These are phyloP conservation scores for Gracilaria gracilis DNA, from an alignment of 23 red algal species.

Conservation along the genomic window DNA sequence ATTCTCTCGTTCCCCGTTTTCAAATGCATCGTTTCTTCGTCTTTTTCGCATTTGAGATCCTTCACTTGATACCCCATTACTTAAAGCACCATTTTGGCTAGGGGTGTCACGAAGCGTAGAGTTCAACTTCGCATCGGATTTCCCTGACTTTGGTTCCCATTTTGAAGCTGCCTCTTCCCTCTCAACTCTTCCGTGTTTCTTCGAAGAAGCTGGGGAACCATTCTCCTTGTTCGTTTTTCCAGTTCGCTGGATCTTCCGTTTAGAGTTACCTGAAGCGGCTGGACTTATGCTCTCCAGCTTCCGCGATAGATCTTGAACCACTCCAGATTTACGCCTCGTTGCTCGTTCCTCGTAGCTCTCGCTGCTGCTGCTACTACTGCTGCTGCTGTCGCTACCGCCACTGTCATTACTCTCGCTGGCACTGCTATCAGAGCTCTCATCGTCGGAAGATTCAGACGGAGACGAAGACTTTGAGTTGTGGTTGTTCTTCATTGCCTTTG, in stretches of 20 bases:
- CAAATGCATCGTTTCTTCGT: not conserved
- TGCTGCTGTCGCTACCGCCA: not conserved
- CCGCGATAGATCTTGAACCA: constrained; percentile 19
- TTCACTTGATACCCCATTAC: not conserved
- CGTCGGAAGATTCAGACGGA: not conserved
- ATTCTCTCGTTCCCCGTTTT: constrained; percentile 11
- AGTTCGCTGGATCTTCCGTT: not conserved
- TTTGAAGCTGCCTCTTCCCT: not conserved
- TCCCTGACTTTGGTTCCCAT: not conserved
- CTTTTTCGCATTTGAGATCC: not conserved
- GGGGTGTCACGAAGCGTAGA: not conserved
- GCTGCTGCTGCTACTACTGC: constrained; percentile 1
- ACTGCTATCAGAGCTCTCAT: not conserved
- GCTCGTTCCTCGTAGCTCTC: constrained; percentile 12
- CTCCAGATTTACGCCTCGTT: constrained; percentile 4
- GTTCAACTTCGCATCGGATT: not conserved
- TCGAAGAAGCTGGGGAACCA: not conserved
- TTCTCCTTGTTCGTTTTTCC: not conserved
- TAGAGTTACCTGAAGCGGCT: not conserved
- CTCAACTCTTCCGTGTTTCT: not conserved
- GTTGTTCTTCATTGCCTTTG: not conserved
- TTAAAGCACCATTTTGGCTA: not conserved
- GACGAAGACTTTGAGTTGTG: not conserved
- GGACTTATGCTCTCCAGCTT: not conserved
- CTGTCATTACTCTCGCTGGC: not conserved